These are phyloP conservation scores for Gaeumannomyces sp. DNA, from an alignment of 2,329 filamentous ascomycete species.

Conservation along the genomic window DNA sequence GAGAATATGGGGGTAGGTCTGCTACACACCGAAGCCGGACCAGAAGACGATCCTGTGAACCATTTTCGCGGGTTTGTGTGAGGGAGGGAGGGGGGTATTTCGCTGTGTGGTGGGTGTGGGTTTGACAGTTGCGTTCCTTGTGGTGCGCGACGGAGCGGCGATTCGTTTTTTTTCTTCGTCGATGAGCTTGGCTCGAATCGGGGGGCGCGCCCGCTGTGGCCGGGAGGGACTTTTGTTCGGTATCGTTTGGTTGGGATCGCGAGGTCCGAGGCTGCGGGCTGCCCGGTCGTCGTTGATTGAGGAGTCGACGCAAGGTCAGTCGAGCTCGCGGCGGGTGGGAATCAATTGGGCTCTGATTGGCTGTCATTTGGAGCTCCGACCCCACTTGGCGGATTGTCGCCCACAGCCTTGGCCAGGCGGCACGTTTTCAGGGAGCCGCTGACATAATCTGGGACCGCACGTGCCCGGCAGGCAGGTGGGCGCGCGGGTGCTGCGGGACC, in stretches of 20 bases:
- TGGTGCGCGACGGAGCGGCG: background rate
- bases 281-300: background rate
- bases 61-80: slow-evolving; percentile 37
- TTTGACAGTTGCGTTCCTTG: background rate
- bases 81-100: background rate
- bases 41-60: slow-evolving; percentile 69
- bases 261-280: background rate
- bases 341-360: background rate
- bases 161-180: background rate
- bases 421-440: background rate
- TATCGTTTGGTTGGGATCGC: background rate
- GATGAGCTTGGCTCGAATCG: background rate
- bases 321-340: background rate
- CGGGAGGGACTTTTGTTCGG: background rate
- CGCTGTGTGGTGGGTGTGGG: background rate
- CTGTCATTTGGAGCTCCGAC: too few species aligned
- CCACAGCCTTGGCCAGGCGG: too few species aligned
- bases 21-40: slow-evolving; percentile 74
- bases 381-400: too few species aligned
- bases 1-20: too few species aligned
- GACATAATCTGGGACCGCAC: too few species aligned
- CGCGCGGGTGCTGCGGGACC: too few species aligned
- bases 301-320: too few species aligned
- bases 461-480: too few species aligned
- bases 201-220: background rate